phyloP scores from a whole-genome alignment of 1,284 basidiomycete genomes.

The Ceratorhiza oryzae-sativae region DNA sequence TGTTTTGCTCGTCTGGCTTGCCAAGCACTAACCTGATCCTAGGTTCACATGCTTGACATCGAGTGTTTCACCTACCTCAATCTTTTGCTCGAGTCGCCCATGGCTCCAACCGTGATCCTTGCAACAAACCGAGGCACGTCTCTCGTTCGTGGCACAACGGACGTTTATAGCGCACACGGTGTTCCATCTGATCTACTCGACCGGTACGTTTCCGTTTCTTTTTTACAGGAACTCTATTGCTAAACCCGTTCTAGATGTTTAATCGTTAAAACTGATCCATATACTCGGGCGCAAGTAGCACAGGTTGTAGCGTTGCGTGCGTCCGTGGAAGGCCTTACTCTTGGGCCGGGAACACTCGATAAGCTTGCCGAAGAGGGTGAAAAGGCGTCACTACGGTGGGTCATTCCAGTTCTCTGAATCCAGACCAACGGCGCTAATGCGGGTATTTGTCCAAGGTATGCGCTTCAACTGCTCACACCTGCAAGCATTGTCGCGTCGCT shows the following conservation, averaged over 20 bases:
- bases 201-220: conserved; percentile 60
- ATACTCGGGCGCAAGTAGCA: conserved; percentile 84
- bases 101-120: conserved; percentile 96
- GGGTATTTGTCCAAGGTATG: conserved; percentile 65
- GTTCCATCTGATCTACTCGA: conserved; percentile 94
- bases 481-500: conserved; percentile 87
- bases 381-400: conserved; percentile 81
- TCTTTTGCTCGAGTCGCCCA: conserved; percentile 91
- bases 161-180: conserved; percentile 92
- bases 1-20: not conserved
- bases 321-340: conserved; percentile 83
- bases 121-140: conserved; percentile 95
- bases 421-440: not conserved
- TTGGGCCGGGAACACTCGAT: conserved; percentile 81
- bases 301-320: conserved; percentile 88
- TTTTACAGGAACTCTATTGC: conserved; percentile 3
- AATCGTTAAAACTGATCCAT: conserved; percentile 92
- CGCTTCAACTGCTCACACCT: conserved; percentile 90
- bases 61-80: conserved; percentile 99
- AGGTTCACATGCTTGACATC: conserved; percentile 99
- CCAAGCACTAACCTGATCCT: conserved; percentile 13
- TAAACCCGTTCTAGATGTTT: conserved; percentile 68
- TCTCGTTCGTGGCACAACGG: conserved; percentile 90
- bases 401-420: conserved; percentile 19
- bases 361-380: conserved; percentile 85